Conservation (phyloP, 2,329 filamentous ascomycete species). For the Diaporthe velutina region DNA sequence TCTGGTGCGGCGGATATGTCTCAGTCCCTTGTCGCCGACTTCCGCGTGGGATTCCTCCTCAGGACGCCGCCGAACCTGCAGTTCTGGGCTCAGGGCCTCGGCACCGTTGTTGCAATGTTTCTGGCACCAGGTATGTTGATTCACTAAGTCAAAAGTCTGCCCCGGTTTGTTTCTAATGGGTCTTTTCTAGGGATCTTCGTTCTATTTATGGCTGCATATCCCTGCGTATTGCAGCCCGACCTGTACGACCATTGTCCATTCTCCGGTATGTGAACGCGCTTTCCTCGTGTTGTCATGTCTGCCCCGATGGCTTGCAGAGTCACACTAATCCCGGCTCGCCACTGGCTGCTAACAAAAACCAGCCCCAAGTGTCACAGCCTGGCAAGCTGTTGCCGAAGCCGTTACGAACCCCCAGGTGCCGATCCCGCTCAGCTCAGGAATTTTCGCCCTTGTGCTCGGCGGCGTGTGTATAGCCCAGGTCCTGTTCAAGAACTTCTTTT, state of each 20-base stretch:
- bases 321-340: too few relatives aligned
- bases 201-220: slow-evolving; percentile 60
- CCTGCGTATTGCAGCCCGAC: slow-evolving; percentile 70
- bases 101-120: slow-evolving; percentile 72
- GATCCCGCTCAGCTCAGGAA: slow-evolving; percentile 67
- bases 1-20: slow-evolving; percentile 67
- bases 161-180: neutral
- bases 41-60: slow-evolving; percentile 77
- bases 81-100: slow-evolving; percentile 69
- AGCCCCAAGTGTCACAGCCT: slow-evolving; percentile 73
- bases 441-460: slow-evolving; percentile 68
- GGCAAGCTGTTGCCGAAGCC: slow-evolving; percentile 74
- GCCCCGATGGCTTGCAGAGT: neutral
- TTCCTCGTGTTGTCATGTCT: neutral
- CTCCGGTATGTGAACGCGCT: slow-evolving; percentile 46
- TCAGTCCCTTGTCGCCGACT: slow-evolving; percentile 70
- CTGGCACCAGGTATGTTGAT: slow-evolving; percentile 76
- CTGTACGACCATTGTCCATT: slow-evolving; percentile 61
- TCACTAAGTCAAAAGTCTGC: slow-evolving; percentile 65
- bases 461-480: slow-evolving; percentile 13
- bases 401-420: slow-evolving; percentile 64
- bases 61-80: slow-evolving; percentile 74
- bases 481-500: slow-evolving; percentile 58
- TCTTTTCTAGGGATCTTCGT: neutral
- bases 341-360: neutral